Percentiles rank a stretch among this genome's conserved stretches.
These are phyloP conservation scores for Wallacemonas collosoma DNA, from an alignment of 208 protist genomes.

Conservation along the genomic window DNA sequence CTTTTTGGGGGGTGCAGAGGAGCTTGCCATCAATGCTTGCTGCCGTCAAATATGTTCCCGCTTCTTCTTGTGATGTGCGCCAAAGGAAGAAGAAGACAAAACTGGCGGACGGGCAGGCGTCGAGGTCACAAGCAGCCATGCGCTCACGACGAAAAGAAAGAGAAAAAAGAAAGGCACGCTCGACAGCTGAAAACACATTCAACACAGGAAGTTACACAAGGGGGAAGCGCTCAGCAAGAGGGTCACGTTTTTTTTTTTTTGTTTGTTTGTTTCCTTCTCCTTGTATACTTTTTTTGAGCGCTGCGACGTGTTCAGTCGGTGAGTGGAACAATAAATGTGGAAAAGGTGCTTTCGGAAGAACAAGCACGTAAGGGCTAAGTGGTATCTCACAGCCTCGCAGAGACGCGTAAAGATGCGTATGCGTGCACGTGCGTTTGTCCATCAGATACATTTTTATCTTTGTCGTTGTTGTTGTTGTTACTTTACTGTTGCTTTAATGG, in stretches of 20 bases:
- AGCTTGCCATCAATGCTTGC: background rate
- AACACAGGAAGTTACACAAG: background rate
- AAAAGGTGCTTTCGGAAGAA: background rate
- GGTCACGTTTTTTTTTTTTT: background rate
- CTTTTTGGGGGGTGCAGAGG: background rate
- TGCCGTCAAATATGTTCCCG: too few relatives aligned
- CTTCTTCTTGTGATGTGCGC: too few relatives aligned
- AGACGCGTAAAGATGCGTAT: background rate
- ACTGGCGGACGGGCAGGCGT: background rate
- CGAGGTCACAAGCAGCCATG: background rate
- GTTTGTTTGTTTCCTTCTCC: background rate
- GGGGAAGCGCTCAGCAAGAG: background rate
- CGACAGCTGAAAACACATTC: background rate
- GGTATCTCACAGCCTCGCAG: background rate
- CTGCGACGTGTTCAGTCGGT: background rate
- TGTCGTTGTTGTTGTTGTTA: background rate
- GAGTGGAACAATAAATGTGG: background rate
- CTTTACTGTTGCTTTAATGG: background rate
- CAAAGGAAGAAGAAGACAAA: background rate
- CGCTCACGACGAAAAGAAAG: background rate
- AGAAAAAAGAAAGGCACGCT: background rate
- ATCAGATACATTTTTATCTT: background rate
- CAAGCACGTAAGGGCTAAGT: slow-evolving; percentile 14
- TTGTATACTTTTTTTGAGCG: background rate
- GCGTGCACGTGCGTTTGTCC: background rate